Evolutionary conservation across 371 early-diverging fungal species (phyloP).

Genomic region (Syncephalastrum racemosum): DNA sequence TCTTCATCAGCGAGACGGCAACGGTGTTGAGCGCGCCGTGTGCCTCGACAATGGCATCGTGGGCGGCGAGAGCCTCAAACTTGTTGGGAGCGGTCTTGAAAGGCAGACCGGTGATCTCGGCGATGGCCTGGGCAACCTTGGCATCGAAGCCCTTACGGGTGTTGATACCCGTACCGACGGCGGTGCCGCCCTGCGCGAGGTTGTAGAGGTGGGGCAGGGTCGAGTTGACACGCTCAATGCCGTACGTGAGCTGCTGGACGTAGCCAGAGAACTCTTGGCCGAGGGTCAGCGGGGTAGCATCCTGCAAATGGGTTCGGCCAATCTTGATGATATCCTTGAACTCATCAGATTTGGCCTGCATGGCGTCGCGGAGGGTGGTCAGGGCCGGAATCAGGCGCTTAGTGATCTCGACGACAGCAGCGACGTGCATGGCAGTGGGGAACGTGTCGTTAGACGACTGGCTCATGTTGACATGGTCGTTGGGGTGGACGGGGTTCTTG

Average conservation of each 20-base stretch:
- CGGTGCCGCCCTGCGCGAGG: conserved; percentile 95
- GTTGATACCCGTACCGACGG: conserved; percentile 96
- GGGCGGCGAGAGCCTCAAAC: conserved; percentile 96
- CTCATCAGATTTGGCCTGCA: conserved; percentile 71
- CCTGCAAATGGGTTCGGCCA: conserved; percentile 93
- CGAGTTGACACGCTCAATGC: conserved; percentile 79
- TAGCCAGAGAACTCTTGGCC: conserved; percentile 98
- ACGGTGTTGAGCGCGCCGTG: conserved; percentile 90
- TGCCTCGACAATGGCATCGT: conserved; percentile 96
- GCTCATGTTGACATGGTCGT: conserved; percentile 96
- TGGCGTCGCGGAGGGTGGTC: conserved; percentile 67
- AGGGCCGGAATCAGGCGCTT: conserved; percentile 80
- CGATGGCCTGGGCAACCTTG: conserved; percentile 79
- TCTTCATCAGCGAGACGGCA: conserved; percentile 96
- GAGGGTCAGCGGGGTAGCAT: conserved; percentile 96
- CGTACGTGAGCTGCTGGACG: conserved; percentile 80
- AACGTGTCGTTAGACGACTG: conserved; percentile 98
- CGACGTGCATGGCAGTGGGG: conserved; percentile 98
- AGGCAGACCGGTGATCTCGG: conserved; percentile 73
- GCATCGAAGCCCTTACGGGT: conserved; percentile 88
- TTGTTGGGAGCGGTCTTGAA: conserved; percentile 96
- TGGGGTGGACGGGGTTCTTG: conserved; percentile 94
- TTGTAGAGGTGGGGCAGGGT: conserved; percentile 81
- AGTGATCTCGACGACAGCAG: conserved; percentile 83
- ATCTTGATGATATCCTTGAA: conserved; percentile 93